Evolutionary conservation across 805 yeast species (phyloP), one percentile per base, ranked within the genome.

Genomic region (Candida xyloterini): DNA sequence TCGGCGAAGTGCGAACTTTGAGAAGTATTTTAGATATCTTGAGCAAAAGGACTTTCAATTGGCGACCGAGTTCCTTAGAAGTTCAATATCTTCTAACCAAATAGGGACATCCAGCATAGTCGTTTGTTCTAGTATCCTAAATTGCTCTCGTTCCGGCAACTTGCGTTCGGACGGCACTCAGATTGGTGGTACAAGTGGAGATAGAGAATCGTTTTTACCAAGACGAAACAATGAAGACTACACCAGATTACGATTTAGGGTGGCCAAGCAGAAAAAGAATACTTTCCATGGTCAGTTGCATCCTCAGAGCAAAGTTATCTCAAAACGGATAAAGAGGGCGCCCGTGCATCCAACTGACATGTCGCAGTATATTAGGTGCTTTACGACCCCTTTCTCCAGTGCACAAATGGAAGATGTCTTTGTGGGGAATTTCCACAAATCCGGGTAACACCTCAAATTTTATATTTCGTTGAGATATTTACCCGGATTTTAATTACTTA

Each of bases 331-430:
- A 26, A 5, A 26, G 37, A 26, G 28, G 10, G 15, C 9, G 11
- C 31, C 11, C 15, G 23, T 25, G 25, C 21, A 3, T 20, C 15
- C 34, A 4, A 3, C 26, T 7, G 28, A 22, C 11, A 7, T 21
- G 3, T 27, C 38, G 4, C 34, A 30, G 27, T 43, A 37, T 16
- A 42, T 29, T 13, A 29, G 38, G 21, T 25, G 16, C 15, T 46
- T 46, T 26, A 29, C 35, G 6, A 40, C 40, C 9, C 50, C 50
- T 8, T 40, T 46, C 16, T 42, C 50, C n/a, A 30, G 33, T 5
- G 50, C 38, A 2, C 33, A 29, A 3, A 46, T 46, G 34, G 50
- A 46, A 21, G 50, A 46, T 31, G 50, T 46, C 9, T 46, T 32
- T 37, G 30, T 42, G 15, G 30, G 30, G 25, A n/a, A 11, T n/a